Conservation (phyloP, 345 rosid species). For the Cardamine chenopodiifolia region DNA sequence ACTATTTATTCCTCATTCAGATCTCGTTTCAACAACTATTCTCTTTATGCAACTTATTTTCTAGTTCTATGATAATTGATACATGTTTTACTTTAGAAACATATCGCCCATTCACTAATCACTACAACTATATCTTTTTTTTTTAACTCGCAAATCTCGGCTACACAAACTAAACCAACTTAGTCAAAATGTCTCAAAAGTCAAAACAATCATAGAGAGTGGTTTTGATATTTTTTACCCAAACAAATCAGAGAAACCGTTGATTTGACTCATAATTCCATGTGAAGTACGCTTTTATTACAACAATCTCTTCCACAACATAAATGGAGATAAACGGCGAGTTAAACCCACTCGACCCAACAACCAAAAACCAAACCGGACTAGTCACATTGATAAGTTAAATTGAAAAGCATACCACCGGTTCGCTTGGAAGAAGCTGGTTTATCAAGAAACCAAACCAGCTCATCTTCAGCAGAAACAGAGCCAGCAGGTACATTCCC, state of each 20-base stretch:
- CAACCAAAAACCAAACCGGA: conserved; percentile 22
- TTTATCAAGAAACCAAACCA: conserved; percentile 85
- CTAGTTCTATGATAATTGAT: background rate
- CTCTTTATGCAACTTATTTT: background rate
- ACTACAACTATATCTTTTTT: background rate
- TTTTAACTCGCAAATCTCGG: background rate
- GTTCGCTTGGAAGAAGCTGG: conserved; percentile 69
- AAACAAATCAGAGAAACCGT: no score
- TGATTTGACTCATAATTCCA: no score
- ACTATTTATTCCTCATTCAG: background rate
- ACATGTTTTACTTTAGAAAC: background rate
- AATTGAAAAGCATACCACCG: background rate
- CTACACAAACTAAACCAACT: background rate
- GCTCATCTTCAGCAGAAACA: conserved; percentile 72
- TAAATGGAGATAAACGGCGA: background rate
- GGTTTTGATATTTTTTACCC: no score
- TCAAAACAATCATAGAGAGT: background rate
- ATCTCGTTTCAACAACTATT: conserved; percentile 13
- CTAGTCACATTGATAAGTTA: background rate
- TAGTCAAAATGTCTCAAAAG: background rate
- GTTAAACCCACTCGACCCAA: conserved; percentile 24
- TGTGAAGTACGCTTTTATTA: no score
- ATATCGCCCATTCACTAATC: conserved; percentile 3
- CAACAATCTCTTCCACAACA: no score
- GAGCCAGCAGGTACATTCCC: conserved; percentile 59